Percentiles rank a stretch among this genome's conserved stretches.
These are phyloP conservation scores for Fistulifera pelliculosa DNA, from an alignment of 108 stramenopile genomes.

Conservation along the genomic window DNA sequence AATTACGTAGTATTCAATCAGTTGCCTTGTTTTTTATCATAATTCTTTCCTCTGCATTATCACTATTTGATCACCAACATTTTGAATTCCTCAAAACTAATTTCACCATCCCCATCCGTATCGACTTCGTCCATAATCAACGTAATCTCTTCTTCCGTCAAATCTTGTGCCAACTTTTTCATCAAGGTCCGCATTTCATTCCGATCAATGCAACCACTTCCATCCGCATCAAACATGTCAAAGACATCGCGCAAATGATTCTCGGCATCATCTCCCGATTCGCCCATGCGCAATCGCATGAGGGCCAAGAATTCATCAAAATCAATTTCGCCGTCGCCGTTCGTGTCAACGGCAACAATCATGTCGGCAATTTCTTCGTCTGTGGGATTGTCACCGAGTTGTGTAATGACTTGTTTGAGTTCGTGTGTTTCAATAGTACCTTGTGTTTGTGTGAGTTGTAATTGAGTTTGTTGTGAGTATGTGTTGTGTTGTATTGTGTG, in stretches of 20 bases:
- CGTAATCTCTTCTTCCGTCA: constrained; percentile 80
- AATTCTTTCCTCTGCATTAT: constrained; percentile 4
- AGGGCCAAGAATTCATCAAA: constrained; percentile 74
- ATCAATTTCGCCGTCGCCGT: constrained; percentile 80
- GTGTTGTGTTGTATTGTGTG: no score
- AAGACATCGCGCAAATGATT: constrained; percentile 81
- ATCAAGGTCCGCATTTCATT: constrained; percentile 83
- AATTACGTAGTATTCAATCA: no score
- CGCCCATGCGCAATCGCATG: constrained; percentile 60
- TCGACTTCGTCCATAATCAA: constrained; percentile 94
- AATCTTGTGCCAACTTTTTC: constrained; percentile 79
- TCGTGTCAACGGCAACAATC: constrained; percentile 80
- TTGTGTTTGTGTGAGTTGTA: constrained; percentile 8
- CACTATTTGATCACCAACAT: constrained; percentile 35
- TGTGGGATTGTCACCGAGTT: constrained; percentile 69
- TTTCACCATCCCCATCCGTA: constrained; percentile 86
- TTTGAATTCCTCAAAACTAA: constrained; percentile 90
- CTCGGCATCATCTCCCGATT: constrained; percentile 47
- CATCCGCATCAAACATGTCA: constrained; percentile 89
- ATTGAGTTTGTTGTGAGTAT: no score
- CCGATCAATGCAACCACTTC: constrained; percentile 82
- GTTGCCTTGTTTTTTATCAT: no score
- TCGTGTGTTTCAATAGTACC: constrained; percentile 73
- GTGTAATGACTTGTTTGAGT: constrained; percentile 68
- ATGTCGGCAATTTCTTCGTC: constrained; percentile 62